Base-by-base conservation (phyloP, 192 early-diverging fungal genomes). In the Coemansia sp. region DNA sequence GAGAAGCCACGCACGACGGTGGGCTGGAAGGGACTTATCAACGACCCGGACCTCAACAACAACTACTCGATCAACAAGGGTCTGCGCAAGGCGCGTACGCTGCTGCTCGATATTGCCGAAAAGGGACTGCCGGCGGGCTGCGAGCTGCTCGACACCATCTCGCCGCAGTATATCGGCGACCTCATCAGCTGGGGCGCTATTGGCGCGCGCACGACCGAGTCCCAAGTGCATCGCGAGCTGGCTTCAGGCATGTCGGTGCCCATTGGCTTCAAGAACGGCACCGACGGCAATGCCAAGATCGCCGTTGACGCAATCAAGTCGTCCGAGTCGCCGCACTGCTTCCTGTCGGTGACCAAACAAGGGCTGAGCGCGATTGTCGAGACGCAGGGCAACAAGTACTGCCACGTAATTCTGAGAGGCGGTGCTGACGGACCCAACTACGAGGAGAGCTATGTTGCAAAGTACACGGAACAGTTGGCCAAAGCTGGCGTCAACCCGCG, bases 1-100 rank as follows among this genome's bases (percentile, higher is more conserved):
- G 91, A 92, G 74, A 93, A 93, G 75, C 91, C 91, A 8, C 82
- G 90, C 60, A 90, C 89, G 10, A 92, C 89, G 14, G 86, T 93
- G 10, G 94, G 94, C 15, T 98, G 94, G 94, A 96, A 96, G 75
- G 96, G 94, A 23, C 83, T 97, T 37, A 97, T 92, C 72, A 91
- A 91, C 70, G 91, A 91, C 62, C 90, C 91, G 23, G 73, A 83
- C 23, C 75, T 91, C 35, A 88, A 92, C 72, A 83, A 85, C 78
- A 82, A 82, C 43, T 92, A 87, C 69, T 78, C 87, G 60, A 92
- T 92, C 65, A 92, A 92, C 82, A 90, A 90, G 88, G 91, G 91
- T 51, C 82, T 92, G 62, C 87, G 89, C 53, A 81, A 89, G 78
- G 89, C 86, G 29, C 90, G 91, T 60, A 79, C 84, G 48, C 74